Percentiles rank a stretch among this genome's conserved stretches.
These are phyloP conservation scores for Melastoma malabathricum DNA, from an alignment of 345 rosid species.

Conservation along the genomic window DNA sequence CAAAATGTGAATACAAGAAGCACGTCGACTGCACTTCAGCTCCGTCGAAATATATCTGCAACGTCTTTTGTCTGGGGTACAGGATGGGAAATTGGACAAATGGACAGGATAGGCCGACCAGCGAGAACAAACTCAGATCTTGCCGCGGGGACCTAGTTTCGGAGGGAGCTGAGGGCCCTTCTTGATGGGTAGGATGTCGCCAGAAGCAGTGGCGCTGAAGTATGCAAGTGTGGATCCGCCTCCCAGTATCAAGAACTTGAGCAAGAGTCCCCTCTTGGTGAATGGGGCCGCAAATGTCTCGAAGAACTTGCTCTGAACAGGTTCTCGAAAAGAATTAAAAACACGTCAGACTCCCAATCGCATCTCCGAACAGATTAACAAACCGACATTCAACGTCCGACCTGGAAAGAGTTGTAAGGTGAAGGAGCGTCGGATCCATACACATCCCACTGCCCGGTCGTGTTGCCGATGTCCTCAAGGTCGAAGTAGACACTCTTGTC, in stretches of 20 bases:
- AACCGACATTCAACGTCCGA: constrained; percentile 3
- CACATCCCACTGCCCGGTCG: constrained; percentile 93
- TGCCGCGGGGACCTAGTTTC: constrained; percentile 84
- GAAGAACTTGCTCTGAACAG: constrained; percentile 88
- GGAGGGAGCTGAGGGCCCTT: constrained; percentile 92
- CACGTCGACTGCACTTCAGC: neutral
- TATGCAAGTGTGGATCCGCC: constrained; percentile 70
- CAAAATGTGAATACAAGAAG: neutral
- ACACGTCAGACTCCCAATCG: neutral
- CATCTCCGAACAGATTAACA: neutral
- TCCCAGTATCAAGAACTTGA: constrained; percentile 82
- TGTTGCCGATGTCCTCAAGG: constrained; percentile 90
- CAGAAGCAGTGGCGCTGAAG: constrained; percentile 51
- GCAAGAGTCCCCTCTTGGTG: constrained; percentile 87
- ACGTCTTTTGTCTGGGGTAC: neutral
- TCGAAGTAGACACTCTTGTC: constrained; percentile 97
- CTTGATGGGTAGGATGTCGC: constrained; percentile 74
- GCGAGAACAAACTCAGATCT: constrained; percentile 33
- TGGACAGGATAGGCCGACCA: neutral
- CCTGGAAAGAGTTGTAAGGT: constrained; percentile 92
- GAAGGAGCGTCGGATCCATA: constrained; percentile 98
- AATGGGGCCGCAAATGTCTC: constrained; percentile 89
- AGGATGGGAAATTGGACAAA: neutral
- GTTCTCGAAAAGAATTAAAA: neutral
- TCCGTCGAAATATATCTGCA: neutral